Base-by-base conservation (phyloP, 345 rosid species). In the Alliaria petiolata region DNA sequence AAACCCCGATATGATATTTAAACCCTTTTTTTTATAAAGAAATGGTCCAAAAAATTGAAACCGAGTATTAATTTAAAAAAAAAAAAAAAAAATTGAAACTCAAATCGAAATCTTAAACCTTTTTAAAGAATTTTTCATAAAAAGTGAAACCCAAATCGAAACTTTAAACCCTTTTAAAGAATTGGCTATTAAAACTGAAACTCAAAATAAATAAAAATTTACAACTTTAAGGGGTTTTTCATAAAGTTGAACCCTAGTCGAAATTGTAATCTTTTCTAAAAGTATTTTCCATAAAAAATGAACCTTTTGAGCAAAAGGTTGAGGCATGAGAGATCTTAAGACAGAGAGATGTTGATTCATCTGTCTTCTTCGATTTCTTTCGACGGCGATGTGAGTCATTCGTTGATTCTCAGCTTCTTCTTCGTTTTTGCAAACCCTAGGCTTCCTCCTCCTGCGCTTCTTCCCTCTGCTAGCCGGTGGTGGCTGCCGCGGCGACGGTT, bases 331-430 rank as follows among this genome's bases (percentile, higher is more conserved):
- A 46, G 95, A 87, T 70, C 87, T 75, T 62, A 92, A 75, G 71
- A 82, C 89, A 57, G 93, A 79, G 17, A 92, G 87, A 79, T 92
- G 90, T 58, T 87, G 90, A 78, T 88, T 90, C 93, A 90, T 90
- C 77, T 80, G 96, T 85, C 85, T 93, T 56, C 98, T 82, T 13
- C 98, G 74, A 43, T 93, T 93, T 79, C 98, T 85, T 76, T 90
- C 98, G 5, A 90, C 92, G 14, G 96, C 81, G 83, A 93, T 93
- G 85, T 93, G 98, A 58, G 90, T 86, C 91, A 90, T 90, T 82
- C 98, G 79, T 70, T 88, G 90, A 8, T 83, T 84, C 81, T 92
- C 95, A 7, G 98, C 91, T 76, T 90, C 95, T 77, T 88, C 90
- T 78, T 80, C 85, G 78, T 87, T 90, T 81, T 90, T 92, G 49